Evolutionary conservation across 768 basidiomycete species (phyloP), one percentile per base, ranked within the genome.

Genomic region (Agrocybe chaxingu): DNA sequence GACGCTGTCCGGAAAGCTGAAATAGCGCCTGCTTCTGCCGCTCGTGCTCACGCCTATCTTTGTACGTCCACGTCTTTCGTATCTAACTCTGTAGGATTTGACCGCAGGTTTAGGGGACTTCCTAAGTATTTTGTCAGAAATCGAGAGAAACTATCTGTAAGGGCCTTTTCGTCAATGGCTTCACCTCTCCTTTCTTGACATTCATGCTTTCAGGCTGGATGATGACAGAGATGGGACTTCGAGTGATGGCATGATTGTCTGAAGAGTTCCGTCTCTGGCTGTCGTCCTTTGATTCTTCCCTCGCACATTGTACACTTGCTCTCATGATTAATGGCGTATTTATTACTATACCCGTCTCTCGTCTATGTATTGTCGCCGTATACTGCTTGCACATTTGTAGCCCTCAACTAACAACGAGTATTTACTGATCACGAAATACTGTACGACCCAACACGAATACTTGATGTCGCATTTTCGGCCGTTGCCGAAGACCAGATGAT

Each of bases 81-180:
- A 13, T 42, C 38, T 32, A 13, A 16, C 37, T 54, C 41, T 24
- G 19, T 45, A 39, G 13, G 10, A n/a, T n/a, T 58, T 42, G 58
- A 41, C 54, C 51, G 47, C 24, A 36, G 18, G 41, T 60, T 8
- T 59, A 92, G 91, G 89, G 89, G 92, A 95, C 71, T 96, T 96
- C 70, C 70, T 95, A 24, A 90, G 87, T 45, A 93, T 96, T 56
- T 67, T 96, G 39, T 90, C 87, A 34, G 93, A 95, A 71, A 93
- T 96, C 58, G 93, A 95, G 62, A 76, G 87, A 55, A 90, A 94
- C 67, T 95, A 95, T 74, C 68, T 90, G 85, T 88, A 58, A 48
- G 63, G 55, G 16, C 7, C 10, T 32, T 38, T 30, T 37, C 16
- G 34, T 9, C 19, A 62, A 80, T 78, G 42, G 32, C 36, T 39